A percentile compares a stretch with the other conserved stretches of the same genome.
Evolutionary conservation across 169 alveolate genomes (phyloP).

Genomic region (Plasmodium berghei): DNA sequence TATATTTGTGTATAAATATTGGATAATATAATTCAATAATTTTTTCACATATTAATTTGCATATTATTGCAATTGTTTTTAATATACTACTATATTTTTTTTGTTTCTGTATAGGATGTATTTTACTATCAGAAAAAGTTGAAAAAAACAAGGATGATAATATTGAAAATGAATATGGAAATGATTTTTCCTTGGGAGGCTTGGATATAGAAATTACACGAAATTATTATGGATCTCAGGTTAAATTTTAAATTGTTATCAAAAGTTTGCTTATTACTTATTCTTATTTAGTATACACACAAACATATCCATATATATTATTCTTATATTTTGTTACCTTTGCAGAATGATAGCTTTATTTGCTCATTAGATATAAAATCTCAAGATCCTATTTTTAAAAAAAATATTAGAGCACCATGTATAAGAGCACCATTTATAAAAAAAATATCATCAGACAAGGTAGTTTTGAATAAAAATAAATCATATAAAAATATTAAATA

Average conservation of each 20-base stretch:
- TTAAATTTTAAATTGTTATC: constrained; percentile 7
- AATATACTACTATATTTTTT: neutral
- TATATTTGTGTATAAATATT: constrained; percentile 7
- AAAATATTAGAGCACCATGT: constrained; percentile 42
- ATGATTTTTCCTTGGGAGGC: constrained; percentile 64
- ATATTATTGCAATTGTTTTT: neutral
- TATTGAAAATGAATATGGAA: constrained; percentile 14
- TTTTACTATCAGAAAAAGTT: constrained; percentile 50
- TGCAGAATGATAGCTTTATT: constrained; percentile 72
- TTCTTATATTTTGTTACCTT: neutral
- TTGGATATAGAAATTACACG: constrained; percentile 37
- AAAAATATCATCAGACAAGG: constrained; percentile 43
- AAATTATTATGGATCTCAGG: constrained; percentile 69
- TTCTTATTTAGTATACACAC: neutral
- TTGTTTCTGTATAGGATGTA: constrained; percentile 31
- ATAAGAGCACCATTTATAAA: constrained; percentile 71
- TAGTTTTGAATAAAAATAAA: constrained; percentile 11
- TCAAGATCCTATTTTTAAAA: constrained; percentile 23
- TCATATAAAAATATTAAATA: neutral
- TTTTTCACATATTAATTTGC: neutral
- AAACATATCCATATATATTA: neutral
- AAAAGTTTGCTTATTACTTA: neutral
- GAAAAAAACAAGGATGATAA: constrained; percentile 41
- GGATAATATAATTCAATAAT: neutral
- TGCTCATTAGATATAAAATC: constrained; percentile 51